Conservation (phyloP, 108 stramenopile species). For the Pseudonitzschia multistriata region DNA sequence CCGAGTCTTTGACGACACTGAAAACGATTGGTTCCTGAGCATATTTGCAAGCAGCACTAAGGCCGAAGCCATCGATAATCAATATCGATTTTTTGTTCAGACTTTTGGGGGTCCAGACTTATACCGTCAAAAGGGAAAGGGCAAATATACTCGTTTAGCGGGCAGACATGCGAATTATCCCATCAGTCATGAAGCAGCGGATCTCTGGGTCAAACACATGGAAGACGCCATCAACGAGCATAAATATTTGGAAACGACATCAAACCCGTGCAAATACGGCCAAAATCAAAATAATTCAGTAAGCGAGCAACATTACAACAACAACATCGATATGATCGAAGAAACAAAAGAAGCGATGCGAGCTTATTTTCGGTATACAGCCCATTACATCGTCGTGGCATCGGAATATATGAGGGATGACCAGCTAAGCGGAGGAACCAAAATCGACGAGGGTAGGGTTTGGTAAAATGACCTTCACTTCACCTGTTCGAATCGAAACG, state of each 20-base stretch:
- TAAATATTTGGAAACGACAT: slow-evolving; percentile 31
- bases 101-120: slow-evolving; percentile 76
- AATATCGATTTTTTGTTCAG: slow-evolving; percentile 76
- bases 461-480: slow-evolving; percentile 61
- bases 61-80: slow-evolving; percentile 76
- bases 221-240: slow-evolving; percentile 59
- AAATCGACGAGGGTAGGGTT: slow-evolving; percentile 58
- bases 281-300: slow-evolving; percentile 38
- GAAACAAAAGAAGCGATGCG: slow-evolving; percentile 12
- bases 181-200: slow-evolving; percentile 58
- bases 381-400: slow-evolving; percentile 80
- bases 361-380: slow-evolving; percentile 59
- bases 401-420: slow-evolving; percentile 75
- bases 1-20: slow-evolving; percentile 61
- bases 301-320: slow-evolving; percentile 15
- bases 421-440: slow-evolving; percentile 70
- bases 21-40: slow-evolving; percentile 61
- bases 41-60: slow-evolving; percentile 79
- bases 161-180: slow-evolving; percentile 77
- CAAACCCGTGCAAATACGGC: slow-evolving; percentile 26
- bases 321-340: neutral
- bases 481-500: no score
- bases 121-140: slow-evolving; percentile 66
- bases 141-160: slow-evolving; percentile 70
- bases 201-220: slow-evolving; percentile 77